phyloP scores from a whole-genome alignment of 164 flowering plant genomes.

The Berberis vulgaris region DNA sequence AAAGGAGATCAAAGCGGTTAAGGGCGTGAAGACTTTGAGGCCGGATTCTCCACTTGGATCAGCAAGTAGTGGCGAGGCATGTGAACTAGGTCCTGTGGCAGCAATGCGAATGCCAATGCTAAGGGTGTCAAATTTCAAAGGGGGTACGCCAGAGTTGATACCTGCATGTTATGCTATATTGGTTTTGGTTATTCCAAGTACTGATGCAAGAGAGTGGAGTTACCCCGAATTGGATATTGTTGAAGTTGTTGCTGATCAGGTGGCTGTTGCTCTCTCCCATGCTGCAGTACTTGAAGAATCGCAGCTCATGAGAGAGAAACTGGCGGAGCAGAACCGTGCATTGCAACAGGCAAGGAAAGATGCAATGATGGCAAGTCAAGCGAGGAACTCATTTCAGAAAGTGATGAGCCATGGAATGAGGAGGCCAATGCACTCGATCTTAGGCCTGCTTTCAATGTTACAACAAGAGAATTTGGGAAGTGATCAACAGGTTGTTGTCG shows the following conservation, averaged over 20 bases:
- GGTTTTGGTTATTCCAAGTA: slow-evolving; percentile 70
- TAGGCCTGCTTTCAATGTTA: slow-evolving; percentile 67
- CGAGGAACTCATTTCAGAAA: slow-evolving; percentile 70
- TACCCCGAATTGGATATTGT: slow-evolving; percentile 75
- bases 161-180: slow-evolving; percentile 69
- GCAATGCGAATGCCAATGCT: slow-evolving; percentile 97
- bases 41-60: slow-evolving; percentile 51
- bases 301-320: slow-evolving; percentile 71
- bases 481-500: slow-evolving; percentile 53
- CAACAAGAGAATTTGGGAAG: slow-evolving; percentile 43
- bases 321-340: slow-evolving; percentile 74
- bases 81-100: slow-evolving; percentile 62
- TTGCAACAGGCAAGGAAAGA: slow-evolving; percentile 64
- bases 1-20: slow-evolving; percentile 39
- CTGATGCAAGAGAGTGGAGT: slow-evolving; percentile 48
- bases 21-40: slow-evolving; percentile 48
- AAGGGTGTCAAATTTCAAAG: slow-evolving; percentile 72
- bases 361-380: slow-evolving; percentile 91
- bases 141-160: slow-evolving; percentile 75
- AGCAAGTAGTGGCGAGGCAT: slow-evolving; percentile 42
- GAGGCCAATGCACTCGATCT: slow-evolving; percentile 83
- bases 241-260: slow-evolving; percentile 92
- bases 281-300: slow-evolving; percentile 93
- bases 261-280: slow-evolving; percentile 94
- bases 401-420: slow-evolving; percentile 85